Base-by-base conservation (phyloP, 2,329 filamentous ascomycete genomes). In the Ophiocordyceps camponoti-rufipedis region DNA sequence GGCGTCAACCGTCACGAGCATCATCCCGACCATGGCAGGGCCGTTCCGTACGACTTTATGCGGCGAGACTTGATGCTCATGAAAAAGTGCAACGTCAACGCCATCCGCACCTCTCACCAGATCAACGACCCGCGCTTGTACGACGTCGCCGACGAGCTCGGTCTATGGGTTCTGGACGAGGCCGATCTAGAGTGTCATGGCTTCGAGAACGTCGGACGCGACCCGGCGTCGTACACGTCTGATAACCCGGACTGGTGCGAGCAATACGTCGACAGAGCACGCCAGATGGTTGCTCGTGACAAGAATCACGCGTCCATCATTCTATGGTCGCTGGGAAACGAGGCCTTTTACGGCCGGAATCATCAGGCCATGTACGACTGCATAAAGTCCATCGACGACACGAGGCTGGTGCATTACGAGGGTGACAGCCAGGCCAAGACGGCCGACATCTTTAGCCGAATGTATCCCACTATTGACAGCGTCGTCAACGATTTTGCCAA, bases 1-100 rank as follows among this genome's bases (percentile, higher is more conserved):
- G 81, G 81, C 2, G 76, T 78, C 6, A 85, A 85, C 53, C 69
- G 80, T 32, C 81, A 85, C 51, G 81, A 85, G 47, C 79, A 85
- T 50, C 75, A 83, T 52, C 73, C 78, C 0, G 62, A 69, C 46
- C 70, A 69, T 5, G 79, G 80, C 0, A 71, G 79, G 0, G 68
- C 77, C 0, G 74, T 83, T 1, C 76, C 77, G 0, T 69, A 72
- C 28, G 69, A 73, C 0, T 75, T 72, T n/a, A 69, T 84, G 52
- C 66, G 70, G 45, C 60, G 65, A 1, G 80, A 85, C 49, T 63
- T 85, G 3, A 49, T 78, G 2, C 61, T 70, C 4, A 85, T 85
- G 79, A 84, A 83, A 56, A 62, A 61, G 1, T 71, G 80, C 58
- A 82, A 82, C 50, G 72, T 85, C 55, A 85, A 85, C 49, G 75